Conservation (phyloP, 1,139 yeast species). For the Dujonia santamariae region DNA sequence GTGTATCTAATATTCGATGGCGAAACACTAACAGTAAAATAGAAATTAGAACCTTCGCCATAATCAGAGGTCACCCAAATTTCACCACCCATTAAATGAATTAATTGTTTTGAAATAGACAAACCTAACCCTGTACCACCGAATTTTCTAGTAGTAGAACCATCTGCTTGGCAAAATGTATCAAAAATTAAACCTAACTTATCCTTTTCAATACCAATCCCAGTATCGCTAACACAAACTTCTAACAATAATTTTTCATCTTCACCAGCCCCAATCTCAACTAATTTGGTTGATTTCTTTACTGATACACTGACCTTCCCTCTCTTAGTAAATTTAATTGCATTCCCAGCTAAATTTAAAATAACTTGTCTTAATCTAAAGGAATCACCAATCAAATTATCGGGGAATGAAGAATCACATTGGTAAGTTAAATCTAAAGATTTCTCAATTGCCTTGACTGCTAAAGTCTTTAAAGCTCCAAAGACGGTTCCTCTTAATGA, state of each 20-base stretch:
- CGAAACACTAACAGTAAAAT: conserved; percentile 73
- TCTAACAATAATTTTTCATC: conserved; percentile 65
- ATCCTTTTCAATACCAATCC: conserved; percentile 83
- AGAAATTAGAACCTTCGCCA: conserved; percentile 81
- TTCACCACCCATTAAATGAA: conserved; percentile 88
- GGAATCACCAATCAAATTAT: conserved; percentile 80
- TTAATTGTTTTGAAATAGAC: conserved; percentile 80
- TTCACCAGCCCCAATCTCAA: conserved; percentile 19
- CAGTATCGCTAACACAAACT: conserved; percentile 85
- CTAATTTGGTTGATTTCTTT: conserved; percentile 42
- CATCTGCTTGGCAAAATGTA: conserved; percentile 90
- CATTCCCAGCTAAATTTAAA: conserved; percentile 80
- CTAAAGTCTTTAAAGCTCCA: conserved; percentile 83
- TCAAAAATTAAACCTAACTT: conserved; percentile 81
- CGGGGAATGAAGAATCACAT: conserved; percentile 84
- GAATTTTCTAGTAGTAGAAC: conserved; percentile 85
- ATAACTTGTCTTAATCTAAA: conserved; percentile 83
- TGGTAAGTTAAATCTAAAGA: conserved; percentile 76
- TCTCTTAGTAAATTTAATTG: conserved; percentile 77
- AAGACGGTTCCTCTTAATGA: conserved; percentile 82
- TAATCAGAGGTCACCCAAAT: conserved; percentile 83
- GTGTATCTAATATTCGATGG: conserved; percentile 67
- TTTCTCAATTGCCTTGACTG: conserved; percentile 85
- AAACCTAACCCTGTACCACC: conserved; percentile 84
- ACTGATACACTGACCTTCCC: conserved; percentile 74